phyloP scores from a whole-genome alignment of 176 grass and related monocot species.

The Metroxylon sagu region DNA sequence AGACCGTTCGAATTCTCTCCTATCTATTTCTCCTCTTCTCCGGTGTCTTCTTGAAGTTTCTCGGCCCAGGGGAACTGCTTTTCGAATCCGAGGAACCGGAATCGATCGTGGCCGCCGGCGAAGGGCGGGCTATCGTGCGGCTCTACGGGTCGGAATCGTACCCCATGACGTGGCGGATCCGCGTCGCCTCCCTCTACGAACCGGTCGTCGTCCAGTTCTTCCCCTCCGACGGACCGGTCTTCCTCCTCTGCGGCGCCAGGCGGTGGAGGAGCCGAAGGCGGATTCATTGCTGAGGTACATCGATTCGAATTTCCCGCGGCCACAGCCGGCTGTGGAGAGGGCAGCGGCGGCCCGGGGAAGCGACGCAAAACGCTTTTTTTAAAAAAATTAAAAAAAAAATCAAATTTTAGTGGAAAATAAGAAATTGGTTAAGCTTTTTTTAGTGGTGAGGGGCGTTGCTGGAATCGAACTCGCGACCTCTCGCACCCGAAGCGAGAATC shows the following conservation, averaged over 20 bases:
- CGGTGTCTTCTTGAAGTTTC: no score
- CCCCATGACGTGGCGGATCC: constrained; percentile 58
- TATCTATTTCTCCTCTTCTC: no score
- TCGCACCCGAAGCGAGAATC: constrained; percentile 96
- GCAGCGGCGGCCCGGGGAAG: constrained; percentile 28
- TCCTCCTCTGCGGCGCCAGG: constrained; percentile 63
- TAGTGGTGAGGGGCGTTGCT: no score
- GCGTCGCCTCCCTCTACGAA: constrained; percentile 81
- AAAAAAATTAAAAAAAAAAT: no score
- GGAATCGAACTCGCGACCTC: constrained; percentile 63
- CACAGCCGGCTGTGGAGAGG: constrained; percentile 17
- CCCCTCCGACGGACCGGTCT: constrained; percentile 58
- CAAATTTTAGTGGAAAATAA: no score
- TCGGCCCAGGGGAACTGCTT: constrained; percentile 15
- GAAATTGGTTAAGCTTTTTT: no score
- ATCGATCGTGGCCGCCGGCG: neutral
- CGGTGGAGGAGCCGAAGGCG: constrained; percentile 42
- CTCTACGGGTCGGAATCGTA: constrained; percentile 83
- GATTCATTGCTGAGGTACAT: constrained; percentile 55
- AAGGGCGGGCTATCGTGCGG: constrained; percentile 25
- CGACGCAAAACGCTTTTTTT: no score
- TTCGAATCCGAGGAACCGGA: constrained; percentile 2
- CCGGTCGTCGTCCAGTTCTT: constrained; percentile 61
- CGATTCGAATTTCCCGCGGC: constrained; percentile 59
- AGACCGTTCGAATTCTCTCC: no score